phyloP scores from a whole-genome alignment of 495 filamentous ascomycete species.

The Xylaria curta region DNA sequence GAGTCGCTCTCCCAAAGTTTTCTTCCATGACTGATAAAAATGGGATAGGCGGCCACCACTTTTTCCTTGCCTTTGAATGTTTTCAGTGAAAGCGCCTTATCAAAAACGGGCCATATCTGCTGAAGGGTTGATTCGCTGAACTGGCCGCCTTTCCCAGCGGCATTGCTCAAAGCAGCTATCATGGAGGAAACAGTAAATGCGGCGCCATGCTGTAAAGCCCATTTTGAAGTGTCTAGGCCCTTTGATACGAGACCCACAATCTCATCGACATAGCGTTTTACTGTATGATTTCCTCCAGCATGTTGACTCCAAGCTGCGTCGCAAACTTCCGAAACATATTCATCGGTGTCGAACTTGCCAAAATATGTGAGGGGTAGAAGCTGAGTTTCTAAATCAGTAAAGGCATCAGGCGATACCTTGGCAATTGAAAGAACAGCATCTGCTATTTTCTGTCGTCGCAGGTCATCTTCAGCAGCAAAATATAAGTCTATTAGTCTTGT shows the following conservation, averaged over 20 bases:
- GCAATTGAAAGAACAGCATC: conserved; percentile 80
- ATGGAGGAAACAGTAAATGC: conserved; percentile 79
- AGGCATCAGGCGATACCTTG: conserved; percentile 88
- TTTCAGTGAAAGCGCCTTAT: conserved; percentile 81
- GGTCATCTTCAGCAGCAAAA: conserved; percentile 77
- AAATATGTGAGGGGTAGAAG: conserved; percentile 88
- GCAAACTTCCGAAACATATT: conserved; percentile 75
- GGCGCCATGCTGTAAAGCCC: conserved; percentile 88
- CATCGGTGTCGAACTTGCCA: conserved; percentile 81
- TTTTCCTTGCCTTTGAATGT: conserved; percentile 94
- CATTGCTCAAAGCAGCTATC: conserved; percentile 63
- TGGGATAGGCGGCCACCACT: conserved; percentile 82
- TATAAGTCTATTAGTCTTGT: conserved; percentile 74
- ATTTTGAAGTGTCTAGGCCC: conserved; percentile 77
- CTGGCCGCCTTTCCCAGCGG: conserved; percentile 51
- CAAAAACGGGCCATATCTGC: conserved; percentile 79
- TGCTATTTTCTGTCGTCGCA: conserved; percentile 72
- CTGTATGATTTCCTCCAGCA: conserved; percentile 81
- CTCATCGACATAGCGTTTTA: conserved; percentile 82
- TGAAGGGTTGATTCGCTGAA: conserved; percentile 62
- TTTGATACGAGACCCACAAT: conserved; percentile 71
- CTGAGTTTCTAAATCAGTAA: conserved; percentile 73
- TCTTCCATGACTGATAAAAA: conserved; percentile 69
- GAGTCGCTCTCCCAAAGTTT: conserved; percentile 62
- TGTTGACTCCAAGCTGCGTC: conserved; percentile 87